Conservation (phyloP, 805 yeast species). For the Maudiozyma bulderi region DNA sequence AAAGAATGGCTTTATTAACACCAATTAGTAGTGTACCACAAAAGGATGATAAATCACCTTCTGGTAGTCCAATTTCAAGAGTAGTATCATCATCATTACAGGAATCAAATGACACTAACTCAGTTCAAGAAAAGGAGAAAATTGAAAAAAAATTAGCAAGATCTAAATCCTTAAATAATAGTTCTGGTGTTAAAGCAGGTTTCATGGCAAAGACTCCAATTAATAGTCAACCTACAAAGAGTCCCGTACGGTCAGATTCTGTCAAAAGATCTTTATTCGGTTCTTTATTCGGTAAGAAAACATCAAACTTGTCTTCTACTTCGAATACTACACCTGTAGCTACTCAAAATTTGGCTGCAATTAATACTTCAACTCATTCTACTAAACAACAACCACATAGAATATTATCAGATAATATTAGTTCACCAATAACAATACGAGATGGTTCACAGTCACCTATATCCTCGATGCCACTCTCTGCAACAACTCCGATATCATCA, state of each 20-base stretch:
- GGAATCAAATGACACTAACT: neutral
- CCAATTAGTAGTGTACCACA: neutral
- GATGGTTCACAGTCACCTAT: neutral
- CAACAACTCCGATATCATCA: neutral
- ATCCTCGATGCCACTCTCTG: neutral
- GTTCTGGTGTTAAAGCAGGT: neutral
- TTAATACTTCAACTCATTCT: neutral
- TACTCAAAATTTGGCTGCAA: neutral
- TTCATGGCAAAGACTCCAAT: constrained; percentile 6
- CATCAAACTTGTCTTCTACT: neutral
- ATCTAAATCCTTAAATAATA: neutral
- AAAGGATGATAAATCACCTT: neutral
- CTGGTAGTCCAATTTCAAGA: neutral
- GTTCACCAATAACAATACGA: neutral
- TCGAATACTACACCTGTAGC: neutral
- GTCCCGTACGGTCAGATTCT: neutral
- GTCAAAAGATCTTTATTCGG: constrained; percentile 20
- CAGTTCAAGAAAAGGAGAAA: neutral
- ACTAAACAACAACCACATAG: neutral
- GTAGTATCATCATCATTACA: neutral
- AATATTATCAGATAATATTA: neutral
- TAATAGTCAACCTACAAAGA: constrained; percentile 10
- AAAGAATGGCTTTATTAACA: neutral
- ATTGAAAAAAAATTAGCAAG: neutral
- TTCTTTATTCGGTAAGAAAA: constrained; percentile 19